Percentiles rank a stretch among this genome's conserved stretches.
These are phyloP conservation scores for Penicillium steckii DNA, from an alignment of 495 filamentous ascomycete genomes.

Conservation along the genomic window DNA sequence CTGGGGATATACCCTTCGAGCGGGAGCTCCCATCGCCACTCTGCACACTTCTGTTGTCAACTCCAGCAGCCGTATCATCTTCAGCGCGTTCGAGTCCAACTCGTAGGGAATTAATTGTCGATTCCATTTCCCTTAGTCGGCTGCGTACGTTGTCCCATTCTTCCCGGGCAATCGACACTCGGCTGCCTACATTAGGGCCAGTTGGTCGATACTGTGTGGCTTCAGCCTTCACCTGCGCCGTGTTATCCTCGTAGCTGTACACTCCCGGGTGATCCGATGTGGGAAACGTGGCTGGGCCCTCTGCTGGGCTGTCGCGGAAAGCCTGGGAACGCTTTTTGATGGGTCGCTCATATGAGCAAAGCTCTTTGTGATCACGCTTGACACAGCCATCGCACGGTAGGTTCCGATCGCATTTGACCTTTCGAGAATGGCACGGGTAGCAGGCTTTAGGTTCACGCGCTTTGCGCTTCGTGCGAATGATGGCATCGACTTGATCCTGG, in stretches of 20 bases:
- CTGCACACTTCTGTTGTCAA: constrained; percentile 55
- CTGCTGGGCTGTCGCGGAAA: constrained; percentile 30
- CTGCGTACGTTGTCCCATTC: constrained; percentile 49
- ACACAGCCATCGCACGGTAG: constrained; percentile 71
- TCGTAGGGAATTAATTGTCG: constrained; percentile 40
- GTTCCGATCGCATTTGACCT: constrained; percentile 74
- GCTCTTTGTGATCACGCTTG: constrained; percentile 67
- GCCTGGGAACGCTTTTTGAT: constrained; percentile 49
- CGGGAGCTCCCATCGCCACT: constrained; percentile 51
- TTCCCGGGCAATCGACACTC: constrained; percentile 44
- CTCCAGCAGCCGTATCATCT: constrained; percentile 24
- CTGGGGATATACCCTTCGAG: constrained; percentile 40
- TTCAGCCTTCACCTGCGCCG: constrained; percentile 29
- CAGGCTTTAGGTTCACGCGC: constrained; percentile 57
- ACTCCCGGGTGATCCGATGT: constrained; percentile 17
- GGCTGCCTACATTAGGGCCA: constrained; percentile 19
- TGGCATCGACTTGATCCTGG: constrained; percentile 48
- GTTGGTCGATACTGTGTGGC: constrained; percentile 20
- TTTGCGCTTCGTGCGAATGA: constrained; percentile 50
- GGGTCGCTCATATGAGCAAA: constrained; percentile 73
- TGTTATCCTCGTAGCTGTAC: constrained; percentile 23
- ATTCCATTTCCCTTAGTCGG: constrained; percentile 42
- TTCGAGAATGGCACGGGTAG: constrained; percentile 71
- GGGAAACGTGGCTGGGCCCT: constrained; percentile 11
- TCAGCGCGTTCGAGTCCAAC: constrained; percentile 41